Evolutionary conservation across 805 yeast genomes (phyloP).

Genomic region (Lipomyces chichibuensis): DNA sequence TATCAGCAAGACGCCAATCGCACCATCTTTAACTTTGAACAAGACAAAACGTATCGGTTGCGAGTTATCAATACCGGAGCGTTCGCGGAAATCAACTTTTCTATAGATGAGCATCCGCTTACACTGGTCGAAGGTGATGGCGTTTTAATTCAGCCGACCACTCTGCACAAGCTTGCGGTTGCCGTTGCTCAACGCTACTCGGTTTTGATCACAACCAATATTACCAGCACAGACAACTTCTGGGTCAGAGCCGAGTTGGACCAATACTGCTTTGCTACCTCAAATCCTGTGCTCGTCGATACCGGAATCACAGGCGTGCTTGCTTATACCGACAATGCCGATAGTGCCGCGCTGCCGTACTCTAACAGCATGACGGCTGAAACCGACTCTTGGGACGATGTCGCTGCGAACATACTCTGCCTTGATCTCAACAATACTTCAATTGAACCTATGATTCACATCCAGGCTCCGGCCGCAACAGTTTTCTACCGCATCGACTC

Average conservation of each 20-base stretch:
- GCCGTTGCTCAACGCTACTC: conserved; percentile 84
- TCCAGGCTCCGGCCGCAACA: conserved; percentile 42
- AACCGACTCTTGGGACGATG: conserved; percentile 32
- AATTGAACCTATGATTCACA: conserved; percentile 35
- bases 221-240: conserved; percentile 35
- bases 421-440: conserved; percentile 38
- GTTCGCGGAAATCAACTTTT: conserved; percentile 42
- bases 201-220: conserved; percentile 63
- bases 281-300: conserved; percentile 44
- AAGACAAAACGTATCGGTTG: conserved; percentile 34
- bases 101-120: conserved; percentile 41
- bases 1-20: conserved; percentile 37
- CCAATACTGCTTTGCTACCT: conserved; percentile 45
- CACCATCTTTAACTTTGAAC: conserved; percentile 19
- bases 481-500: conserved; percentile 43
- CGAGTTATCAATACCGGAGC: conserved; percentile 45
- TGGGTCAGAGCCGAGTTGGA: conserved; percentile 50
- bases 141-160: conserved; percentile 38
- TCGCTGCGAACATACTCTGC: conserved; percentile 40
- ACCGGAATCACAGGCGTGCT: conserved; percentile 45
- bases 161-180: conserved; percentile 38
- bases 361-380: conserved; percentile 8
- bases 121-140: conserved; percentile 46
- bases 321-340: conserved; percentile 39
- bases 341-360: conserved; percentile 12